Evolutionary conservation across 345 rosid species (phyloP).

Genomic region (Corchorus capsularis): DNA sequence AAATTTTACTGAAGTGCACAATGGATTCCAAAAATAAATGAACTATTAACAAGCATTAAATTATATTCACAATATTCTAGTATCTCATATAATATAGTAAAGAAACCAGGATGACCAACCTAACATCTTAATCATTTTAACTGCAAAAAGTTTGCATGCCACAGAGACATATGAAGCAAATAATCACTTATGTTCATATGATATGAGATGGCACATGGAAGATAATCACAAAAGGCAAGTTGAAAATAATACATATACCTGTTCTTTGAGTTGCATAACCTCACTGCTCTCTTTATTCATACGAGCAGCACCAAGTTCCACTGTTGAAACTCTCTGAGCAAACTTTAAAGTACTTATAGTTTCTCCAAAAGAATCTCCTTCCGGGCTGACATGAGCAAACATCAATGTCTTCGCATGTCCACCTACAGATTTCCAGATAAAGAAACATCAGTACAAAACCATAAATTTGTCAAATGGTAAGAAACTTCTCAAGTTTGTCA

Average conservation of each 20-base stretch:
- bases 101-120: background rate
- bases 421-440: conserved; percentile 43
- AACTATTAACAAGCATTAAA: no score
- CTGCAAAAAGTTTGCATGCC: background rate
- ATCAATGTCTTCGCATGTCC: conserved; percentile 88
- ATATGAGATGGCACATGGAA: background rate
- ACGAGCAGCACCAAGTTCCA: conserved; percentile 85
- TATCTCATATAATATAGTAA: background rate
- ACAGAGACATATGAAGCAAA: background rate
- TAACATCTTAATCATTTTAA: background rate
- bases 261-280: conserved; percentile 80
- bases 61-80: background rate
- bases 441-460: background rate
- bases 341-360: conserved; percentile 88
- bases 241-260: conserved; percentile 39
- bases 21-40: no score
- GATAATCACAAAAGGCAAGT: background rate
- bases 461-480: background rate
- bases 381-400: conserved; percentile 95
- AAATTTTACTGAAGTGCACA: no score
- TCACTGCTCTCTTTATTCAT: conserved; percentile 78
- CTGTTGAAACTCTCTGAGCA: conserved; percentile 81
- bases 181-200: background rate
- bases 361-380: conserved; percentile 77
- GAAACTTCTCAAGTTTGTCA: background rate